These are phyloP conservation scores for Pyrus hybrid DNA, from an alignment of 331 rosid species.

Conservation along the genomic window DNA sequence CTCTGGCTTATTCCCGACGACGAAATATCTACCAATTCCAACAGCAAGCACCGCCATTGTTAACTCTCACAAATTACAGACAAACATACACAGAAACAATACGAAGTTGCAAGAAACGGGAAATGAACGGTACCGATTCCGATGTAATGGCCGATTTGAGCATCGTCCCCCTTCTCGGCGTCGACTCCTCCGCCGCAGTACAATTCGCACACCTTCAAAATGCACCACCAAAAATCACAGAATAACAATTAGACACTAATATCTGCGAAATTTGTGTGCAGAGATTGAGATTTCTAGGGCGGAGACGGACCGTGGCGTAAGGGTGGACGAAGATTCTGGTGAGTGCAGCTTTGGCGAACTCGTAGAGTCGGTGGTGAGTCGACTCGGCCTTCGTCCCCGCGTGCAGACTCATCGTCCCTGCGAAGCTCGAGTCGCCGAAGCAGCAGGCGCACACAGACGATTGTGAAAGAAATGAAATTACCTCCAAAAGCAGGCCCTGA, in stretches of 20 bases:
- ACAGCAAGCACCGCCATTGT: not conserved
- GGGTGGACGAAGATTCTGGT: constrained; percentile 82
- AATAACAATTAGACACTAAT: not conserved
- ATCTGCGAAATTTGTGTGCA: not conserved
- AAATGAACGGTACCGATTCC: constrained; percentile 55
- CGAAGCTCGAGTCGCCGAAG: not conserved
- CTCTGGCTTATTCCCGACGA: constrained; percentile 59
- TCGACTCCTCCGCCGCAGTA: constrained; percentile 69
- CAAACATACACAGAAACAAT: not conserved
- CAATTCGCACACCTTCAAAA: constrained; percentile 64
- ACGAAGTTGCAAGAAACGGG: not conserved
- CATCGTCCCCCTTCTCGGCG: constrained; percentile 65
- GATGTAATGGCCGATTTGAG: constrained; percentile 78
- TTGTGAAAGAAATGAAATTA: not conserved
- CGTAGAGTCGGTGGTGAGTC: constrained; percentile 66
- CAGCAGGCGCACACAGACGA: not conserved
- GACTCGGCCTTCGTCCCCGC: constrained; percentile 48
- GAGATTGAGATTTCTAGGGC: not conserved
- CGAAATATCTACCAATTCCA: constrained; percentile 39
- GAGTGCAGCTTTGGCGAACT: constrained; percentile 69
- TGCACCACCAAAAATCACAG: not conserved
- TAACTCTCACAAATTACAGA: too few species aligned
- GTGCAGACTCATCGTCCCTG: constrained; percentile 53
- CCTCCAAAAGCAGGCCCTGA: not conserved
- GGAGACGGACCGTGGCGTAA: constrained; percentile 46